A percentile compares a stretch with the other conserved stretches of the same genome.
Conservation (phyloP, 257 asterid genomes). For the Solanum bulbocastanum region DNA sequence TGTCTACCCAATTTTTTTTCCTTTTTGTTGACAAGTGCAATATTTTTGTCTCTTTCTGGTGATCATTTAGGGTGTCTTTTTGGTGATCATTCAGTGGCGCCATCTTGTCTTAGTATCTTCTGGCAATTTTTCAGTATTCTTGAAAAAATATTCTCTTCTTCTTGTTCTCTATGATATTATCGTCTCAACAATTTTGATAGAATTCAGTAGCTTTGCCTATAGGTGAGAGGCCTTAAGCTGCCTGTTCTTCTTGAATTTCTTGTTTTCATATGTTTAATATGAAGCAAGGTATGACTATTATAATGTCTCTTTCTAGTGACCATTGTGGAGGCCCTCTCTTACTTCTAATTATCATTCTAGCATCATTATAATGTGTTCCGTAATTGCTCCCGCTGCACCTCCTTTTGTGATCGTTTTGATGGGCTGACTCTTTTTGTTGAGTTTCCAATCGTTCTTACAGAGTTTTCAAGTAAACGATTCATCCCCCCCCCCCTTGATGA, state of each 20-base stretch:
- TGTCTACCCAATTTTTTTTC: background rate
- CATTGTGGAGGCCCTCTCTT: no score
- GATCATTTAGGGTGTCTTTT: background rate
- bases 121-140: background rate
- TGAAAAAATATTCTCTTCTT: background rate
- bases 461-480: no score
- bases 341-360: no score
- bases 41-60: background rate
- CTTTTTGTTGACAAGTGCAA: background rate
- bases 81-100: background rate
- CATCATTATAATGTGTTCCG: no score
- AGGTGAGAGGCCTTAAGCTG: background rate
- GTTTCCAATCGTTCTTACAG: no score
- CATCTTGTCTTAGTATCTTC: background rate
- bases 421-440: no score
- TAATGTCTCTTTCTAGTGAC: background rate
- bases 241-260: background rate
- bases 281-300: background rate
- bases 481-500: no score
- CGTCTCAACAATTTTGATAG: background rate
- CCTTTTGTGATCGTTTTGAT: no score
- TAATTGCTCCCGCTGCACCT: no score
- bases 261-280: background rate
- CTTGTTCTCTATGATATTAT: background rate
- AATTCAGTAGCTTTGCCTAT: background rate